Percentiles rank a stretch among this genome's conserved stretches.
phyloP scores from a whole-genome alignment of 2,329 filamentous ascomycete species.

The Aspergillus fructus region DNA sequence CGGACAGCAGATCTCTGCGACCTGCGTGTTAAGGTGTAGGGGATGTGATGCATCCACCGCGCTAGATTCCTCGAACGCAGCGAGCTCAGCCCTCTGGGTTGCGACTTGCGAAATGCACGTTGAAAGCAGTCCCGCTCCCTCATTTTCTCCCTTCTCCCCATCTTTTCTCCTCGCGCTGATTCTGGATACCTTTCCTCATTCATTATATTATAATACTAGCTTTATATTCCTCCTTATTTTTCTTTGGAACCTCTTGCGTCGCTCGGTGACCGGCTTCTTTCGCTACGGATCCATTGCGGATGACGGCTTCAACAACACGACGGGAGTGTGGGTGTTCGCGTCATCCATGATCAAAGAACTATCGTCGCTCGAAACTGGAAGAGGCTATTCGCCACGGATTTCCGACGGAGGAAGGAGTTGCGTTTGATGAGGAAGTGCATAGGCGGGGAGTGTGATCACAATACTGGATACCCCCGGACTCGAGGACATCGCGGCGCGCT shows the following conservation, averaged over 20 bases:
- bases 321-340: background rate
- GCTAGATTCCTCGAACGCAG: constrained; percentile 20
- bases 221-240: background rate
- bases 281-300: background rate
- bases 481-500: background rate
- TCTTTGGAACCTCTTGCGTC: background rate
- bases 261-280: background rate
- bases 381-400: background rate
- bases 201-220: background rate
- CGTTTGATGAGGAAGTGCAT: background rate
- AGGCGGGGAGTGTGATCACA: background rate
- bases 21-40: constrained; percentile 25
- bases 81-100: constrained; percentile 13
- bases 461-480: background rate
- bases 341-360: background rate
- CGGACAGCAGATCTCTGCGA: constrained; percentile 17
- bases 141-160: background rate
- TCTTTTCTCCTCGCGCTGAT: background rate
- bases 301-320: background rate
- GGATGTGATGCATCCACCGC: constrained; percentile 34
- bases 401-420: background rate
- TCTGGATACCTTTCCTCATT: background rate
- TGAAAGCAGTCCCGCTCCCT: constrained; percentile 22
- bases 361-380: background rate
- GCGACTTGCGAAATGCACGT: constrained; percentile 18